Percentiles rank a stretch among this genome's conserved stretches.
Conservation (phyloP, 805 yeast species). For the Zygosaccharomyces kombuchaensis region DNA sequence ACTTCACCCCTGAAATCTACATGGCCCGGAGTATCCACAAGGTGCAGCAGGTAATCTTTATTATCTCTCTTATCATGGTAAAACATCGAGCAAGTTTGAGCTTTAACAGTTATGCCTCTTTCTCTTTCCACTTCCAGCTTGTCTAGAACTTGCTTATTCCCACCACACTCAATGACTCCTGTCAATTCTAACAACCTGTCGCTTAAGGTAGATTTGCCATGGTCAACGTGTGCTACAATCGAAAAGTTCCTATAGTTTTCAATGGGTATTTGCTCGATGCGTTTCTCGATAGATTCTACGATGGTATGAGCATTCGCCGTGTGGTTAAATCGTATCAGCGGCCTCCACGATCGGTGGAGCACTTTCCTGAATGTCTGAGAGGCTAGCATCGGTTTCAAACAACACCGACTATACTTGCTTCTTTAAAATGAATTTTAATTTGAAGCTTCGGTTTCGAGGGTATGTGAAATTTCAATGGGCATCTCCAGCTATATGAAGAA, state of each 20-base stretch:
- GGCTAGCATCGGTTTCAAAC: slow-evolving; percentile 4
- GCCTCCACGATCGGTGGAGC: slow-evolving; percentile 13
- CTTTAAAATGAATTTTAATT: neutral
- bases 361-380: slow-evolving; percentile 2
- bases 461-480: slow-evolving; percentile 1
- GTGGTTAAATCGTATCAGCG: slow-evolving; percentile 15
- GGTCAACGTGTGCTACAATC: slow-evolving; percentile 95
- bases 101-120: slow-evolving; percentile 94
- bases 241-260: slow-evolving; percentile 84
- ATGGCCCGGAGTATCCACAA: slow-evolving; percentile 97
- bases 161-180: slow-evolving; percentile 75
- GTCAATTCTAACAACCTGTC: slow-evolving; percentile 85
- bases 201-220: slow-evolving; percentile 81
- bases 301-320: slow-evolving; percentile 6
- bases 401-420: neutral
- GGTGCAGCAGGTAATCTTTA: slow-evolving; percentile 75
- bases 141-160: slow-evolving; percentile 80
- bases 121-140: slow-evolving; percentile 92
- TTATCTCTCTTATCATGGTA: slow-evolving; percentile 53
- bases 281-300: slow-evolving; percentile 38
- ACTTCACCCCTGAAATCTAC: slow-evolving; percentile 91
- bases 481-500: neutral
- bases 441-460: neutral
- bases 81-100: slow-evolving; percentile 94
- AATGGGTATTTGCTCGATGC: slow-evolving; percentile 76